These are phyloP conservation scores for Colletotrichum chrysophilum DNA, from an alignment of 2,329 filamentous ascomycete species.

Conservation along the genomic window DNA sequence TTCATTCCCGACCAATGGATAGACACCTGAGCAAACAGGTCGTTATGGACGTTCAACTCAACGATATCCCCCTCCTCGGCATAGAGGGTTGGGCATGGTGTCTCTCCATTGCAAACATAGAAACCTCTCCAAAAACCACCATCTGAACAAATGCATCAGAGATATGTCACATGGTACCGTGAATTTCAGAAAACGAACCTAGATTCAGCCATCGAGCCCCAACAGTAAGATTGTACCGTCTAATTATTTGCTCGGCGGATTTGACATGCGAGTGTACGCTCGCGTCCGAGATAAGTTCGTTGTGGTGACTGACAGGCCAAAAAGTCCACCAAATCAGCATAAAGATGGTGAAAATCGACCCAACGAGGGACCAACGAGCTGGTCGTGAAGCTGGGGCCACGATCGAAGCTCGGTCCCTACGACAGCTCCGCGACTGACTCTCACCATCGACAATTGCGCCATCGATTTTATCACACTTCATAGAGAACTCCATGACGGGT, in stretches of 20 bases:
- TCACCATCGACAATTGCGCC: background rate
- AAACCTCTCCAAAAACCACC: slow-evolving; percentile 3
- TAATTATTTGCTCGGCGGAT: background rate
- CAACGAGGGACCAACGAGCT: background rate
- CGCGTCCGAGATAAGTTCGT: background rate
- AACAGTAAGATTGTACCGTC: background rate
- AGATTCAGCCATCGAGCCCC: slow-evolving; percentile 5
- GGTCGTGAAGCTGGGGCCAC: background rate
- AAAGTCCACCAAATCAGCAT: background rate
- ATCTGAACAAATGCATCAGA: background rate
- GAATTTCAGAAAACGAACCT: background rate
- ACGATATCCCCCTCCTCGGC: slow-evolving; percentile 1
- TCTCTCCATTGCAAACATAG: slow-evolving; percentile 1
- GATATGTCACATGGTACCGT: too few species aligned
- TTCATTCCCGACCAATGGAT: slow-evolving; percentile 6
- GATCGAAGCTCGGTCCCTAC: background rate
- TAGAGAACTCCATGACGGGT: background rate
- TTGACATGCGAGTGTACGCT: background rate
- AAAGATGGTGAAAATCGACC: background rate
- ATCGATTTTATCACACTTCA: background rate
- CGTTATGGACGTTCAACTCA: slow-evolving; percentile 6
- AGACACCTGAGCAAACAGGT: background rate
- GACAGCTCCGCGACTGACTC: background rate
- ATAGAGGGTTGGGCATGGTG: background rate
- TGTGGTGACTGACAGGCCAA: background rate